Evolutionary conservation across 2,329 filamentous ascomycete species (phyloP), one percentile per base, ranked within the genome.

Genomic region (Cercospora berteroae): DNA sequence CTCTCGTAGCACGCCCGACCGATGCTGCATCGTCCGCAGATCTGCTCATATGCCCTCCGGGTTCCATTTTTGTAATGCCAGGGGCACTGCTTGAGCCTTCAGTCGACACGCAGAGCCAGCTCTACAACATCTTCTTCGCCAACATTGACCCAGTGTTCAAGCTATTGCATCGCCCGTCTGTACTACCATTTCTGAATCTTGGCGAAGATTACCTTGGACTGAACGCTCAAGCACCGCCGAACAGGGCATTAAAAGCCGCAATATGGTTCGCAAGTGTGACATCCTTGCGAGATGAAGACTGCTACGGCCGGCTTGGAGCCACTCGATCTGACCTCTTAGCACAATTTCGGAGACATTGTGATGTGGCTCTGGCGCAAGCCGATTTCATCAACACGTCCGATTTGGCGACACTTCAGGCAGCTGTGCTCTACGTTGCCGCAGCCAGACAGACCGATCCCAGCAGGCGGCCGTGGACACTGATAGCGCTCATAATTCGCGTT

Each of bases 111-210:
- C 67, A 69, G 16, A 42, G 58, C 1, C 64, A 68, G 8, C 73
- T 78, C 4, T 71, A 69, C 48, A 44, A 70, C 7, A 65, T 69
- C 0, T 78, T 74, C 64, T 60, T 75, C 5, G 50, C 63, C 23
- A 71, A 76, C 48, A 75, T 77, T n/a, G 74, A 76, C n/a, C 72
- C 74, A 2, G 69, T 77, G 10, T 74, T 70, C 58, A 76, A 74
- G 60, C 44, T 77, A 5, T 74, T 74, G 33, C 76, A 78, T 56
- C 64, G 59, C 3, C 76, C 76, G 0, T 73, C 74, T 2, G 31
- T 77, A 8, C 61, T 65, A n/a, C 59, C 66, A 4, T 74, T 74
- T 44, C 55, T 77, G 44, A 67, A 73, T 7, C 55, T 70, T 52
- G 71, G 70, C 42, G 57, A 59, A 20, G 67, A 72, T 2, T 77